A percentile compares a stretch with the other conserved stretches of the same genome.
Conservation (phyloP, 306 rosid genomes). For the Nissolia schottii region DNA sequence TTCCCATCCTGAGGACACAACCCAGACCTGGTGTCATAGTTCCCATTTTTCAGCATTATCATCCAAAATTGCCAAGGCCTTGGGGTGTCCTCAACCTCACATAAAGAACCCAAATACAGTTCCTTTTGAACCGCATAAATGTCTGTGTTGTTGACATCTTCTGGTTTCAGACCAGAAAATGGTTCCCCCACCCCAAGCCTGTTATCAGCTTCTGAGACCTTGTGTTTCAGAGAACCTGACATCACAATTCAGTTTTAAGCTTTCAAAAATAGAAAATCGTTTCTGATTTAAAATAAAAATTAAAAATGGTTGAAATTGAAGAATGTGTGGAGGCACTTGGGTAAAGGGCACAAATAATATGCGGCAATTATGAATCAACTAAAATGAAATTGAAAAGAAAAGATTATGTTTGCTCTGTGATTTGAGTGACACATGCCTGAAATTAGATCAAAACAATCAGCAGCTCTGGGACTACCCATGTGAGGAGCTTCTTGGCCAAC, state of each 20-base stretch:
- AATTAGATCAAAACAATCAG: slow-evolving; percentile 81
- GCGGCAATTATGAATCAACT: neutral
- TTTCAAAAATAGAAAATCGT: neutral
- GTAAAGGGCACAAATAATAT: neutral
- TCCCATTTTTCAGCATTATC: slow-evolving; percentile 87
- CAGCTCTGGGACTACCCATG: slow-evolving; percentile 83
- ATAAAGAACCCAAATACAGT: slow-evolving; percentile 55
- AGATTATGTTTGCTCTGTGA: neutral
- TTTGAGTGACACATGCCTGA: slow-evolving; percentile 30
- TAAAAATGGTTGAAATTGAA: neutral
- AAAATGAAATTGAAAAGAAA: neutral
- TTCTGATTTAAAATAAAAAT: neutral
- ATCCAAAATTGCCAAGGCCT: slow-evolving; percentile 87
- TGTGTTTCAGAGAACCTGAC: slow-evolving; percentile 44
- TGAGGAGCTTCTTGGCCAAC: slow-evolving; percentile 75
- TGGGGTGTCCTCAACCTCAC: slow-evolving; percentile 55
- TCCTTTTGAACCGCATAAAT: slow-evolving; percentile 72
- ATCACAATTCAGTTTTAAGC: slow-evolving; percentile 17
- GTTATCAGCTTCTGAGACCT: slow-evolving; percentile 48
- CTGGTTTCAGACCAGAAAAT: slow-evolving; percentile 35
- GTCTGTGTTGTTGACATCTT: slow-evolving; percentile 38
- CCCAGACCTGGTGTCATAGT: slow-evolving; percentile 56
- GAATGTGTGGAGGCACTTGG: neutral
- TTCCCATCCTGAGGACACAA: slow-evolving; percentile 64
- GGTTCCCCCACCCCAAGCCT: slow-evolving; percentile 57